Evolutionary conservation across 2,329 filamentous ascomycete genomes (phyloP), one percentile per base, ranked within the genome.

Genomic region (Colletotrichum aenigma): DNA sequence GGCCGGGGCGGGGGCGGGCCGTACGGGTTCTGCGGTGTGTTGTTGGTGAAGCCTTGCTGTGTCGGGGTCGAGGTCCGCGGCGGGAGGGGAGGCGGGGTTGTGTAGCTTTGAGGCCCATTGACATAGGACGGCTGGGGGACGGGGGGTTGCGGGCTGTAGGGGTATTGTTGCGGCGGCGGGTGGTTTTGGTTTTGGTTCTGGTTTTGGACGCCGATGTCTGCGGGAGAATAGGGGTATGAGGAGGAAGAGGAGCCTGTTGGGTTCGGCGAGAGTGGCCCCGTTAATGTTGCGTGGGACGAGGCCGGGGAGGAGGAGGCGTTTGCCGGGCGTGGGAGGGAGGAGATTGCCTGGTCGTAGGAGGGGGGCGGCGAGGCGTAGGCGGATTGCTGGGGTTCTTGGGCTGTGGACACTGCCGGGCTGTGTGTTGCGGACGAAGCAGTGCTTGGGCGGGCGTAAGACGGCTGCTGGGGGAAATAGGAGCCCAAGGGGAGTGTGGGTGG

Each of bases 401-500:
- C 21, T 32, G 32, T 62, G 58, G 64, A 55, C 4, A 60, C 58
- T 7, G 66, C 34, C 8, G 74, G 72, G 52, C 62, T 75, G n/a
- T 71, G 69, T n/a, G 65, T 48, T 7, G 55, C 62, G 24, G 70
- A n/a, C 3, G 32, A 28, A 8, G 36, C n/a, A 3, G 48, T 16
- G n/a, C 66, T 36, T 24, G 38, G 58, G 6, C 28, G 61, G 26
- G 67, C 75, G 60, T 76, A 76, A 1, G 71, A 71, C 5, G 71
- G 75, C 13, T 76, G 75, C 18, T 74, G 75, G 4, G 67, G 66
- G 34, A 76, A 76, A 58, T 75, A 76, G 32, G 75, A 70, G 48
- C 48, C 38, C 34, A 71, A 3, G 21, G 75, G 71, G 12, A 71
- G 62, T 2, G 75, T 70, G 21, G 75, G 66, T 4, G 75, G 66